Conservation (phyloP, 768 basidiomycete genomes). For the Cystobasidium ongulense region DNA sequence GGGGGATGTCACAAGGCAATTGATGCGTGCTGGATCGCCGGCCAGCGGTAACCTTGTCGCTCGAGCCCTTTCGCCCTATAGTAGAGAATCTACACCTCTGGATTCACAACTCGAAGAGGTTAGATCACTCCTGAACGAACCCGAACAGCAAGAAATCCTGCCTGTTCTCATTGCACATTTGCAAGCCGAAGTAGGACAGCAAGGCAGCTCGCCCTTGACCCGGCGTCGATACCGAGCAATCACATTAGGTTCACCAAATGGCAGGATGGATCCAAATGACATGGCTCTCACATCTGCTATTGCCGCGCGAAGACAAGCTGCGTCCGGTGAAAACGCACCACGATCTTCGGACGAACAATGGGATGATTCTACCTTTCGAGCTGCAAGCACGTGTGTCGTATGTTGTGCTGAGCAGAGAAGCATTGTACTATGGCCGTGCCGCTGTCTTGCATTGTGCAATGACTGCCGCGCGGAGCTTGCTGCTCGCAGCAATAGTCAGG, state of each 20-base stretch:
- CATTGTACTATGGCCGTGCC: conserved; percentile 26
- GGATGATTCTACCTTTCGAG: conserved; percentile 16
- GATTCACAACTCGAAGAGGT: not conserved
- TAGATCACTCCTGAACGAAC: conserved; percentile 3
- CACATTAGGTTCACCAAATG: not conserved
- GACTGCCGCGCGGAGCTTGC: conserved; percentile 19
- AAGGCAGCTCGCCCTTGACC: not conserved
- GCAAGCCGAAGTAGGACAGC: conserved; percentile 3
- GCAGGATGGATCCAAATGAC: not conserved
- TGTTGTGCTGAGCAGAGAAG: conserved; percentile 23
- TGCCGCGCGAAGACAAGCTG: not conserved
- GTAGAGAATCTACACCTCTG: not conserved
- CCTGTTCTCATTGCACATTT: conserved; percentile 22
- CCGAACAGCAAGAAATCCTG: conserved; percentile 5
- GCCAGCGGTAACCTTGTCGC: not conserved
- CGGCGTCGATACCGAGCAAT: not conserved
- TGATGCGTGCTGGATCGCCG: not conserved
- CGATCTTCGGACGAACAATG: not conserved
- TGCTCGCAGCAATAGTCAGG: conserved; percentile 18
- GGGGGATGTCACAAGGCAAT: not conserved
- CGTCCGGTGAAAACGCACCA: not conserved
- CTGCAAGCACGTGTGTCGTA: conserved; percentile 14
- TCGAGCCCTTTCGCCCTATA: not conserved
- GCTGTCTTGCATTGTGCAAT: conserved; percentile 28
- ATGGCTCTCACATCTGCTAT: conserved; percentile 9